Evolutionary conservation across 257 asterid species (phyloP).

Genomic region (Gynochthodes officinalis): DNA sequence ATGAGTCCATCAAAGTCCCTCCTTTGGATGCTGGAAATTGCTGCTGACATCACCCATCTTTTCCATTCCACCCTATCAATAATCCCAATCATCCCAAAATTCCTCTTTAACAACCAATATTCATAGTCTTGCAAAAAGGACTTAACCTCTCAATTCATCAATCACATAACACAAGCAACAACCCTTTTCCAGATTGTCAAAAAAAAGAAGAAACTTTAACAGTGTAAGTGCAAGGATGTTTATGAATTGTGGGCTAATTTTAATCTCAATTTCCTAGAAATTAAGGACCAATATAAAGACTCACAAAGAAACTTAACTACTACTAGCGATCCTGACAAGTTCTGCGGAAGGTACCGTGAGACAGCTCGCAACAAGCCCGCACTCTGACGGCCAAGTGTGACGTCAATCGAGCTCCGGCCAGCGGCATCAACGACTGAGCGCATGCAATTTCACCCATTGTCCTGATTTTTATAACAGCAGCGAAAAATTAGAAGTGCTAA

Average conservation of each 20-base stretch:
- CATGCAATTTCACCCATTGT: slow-evolving; percentile 76
- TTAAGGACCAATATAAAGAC: slow-evolving; percentile 38
- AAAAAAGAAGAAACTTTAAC: not conserved
- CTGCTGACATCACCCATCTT: slow-evolving; percentile 60
- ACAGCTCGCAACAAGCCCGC: slow-evolving; percentile 95
- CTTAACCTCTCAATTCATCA: slow-evolving; percentile 15
- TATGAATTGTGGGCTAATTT: not conserved
- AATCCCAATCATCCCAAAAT: slow-evolving; percentile 54
- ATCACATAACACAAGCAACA: not conserved
- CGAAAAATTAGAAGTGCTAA: not conserved
- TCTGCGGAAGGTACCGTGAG: slow-evolving; percentile 95
- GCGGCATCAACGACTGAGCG: slow-evolving; percentile 64
- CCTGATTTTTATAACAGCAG: slow-evolving; percentile 31
- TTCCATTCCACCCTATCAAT: slow-evolving; percentile 51
- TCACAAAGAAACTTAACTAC: slow-evolving; percentile 55
- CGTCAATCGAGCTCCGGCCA: slow-evolving; percentile 55
- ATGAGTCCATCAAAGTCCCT: slow-evolving; percentile 32
- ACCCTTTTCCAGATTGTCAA: not conserved
- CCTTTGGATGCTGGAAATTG: slow-evolving; percentile 36
- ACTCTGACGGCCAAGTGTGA: slow-evolving; percentile 62
- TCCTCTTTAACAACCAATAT: slow-evolving; percentile 43
- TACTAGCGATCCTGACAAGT: slow-evolving; percentile 99
- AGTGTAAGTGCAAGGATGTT: not conserved
- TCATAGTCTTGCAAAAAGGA: slow-evolving; percentile 26
- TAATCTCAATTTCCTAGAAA: slow-evolving; percentile 4